A percentile compares a stretch with the other conserved stretches of the same genome.
These are phyloP conservation scores for Sedum album DNA, from an alignment of 164 flowering plant species.

Conservation along the genomic window DNA sequence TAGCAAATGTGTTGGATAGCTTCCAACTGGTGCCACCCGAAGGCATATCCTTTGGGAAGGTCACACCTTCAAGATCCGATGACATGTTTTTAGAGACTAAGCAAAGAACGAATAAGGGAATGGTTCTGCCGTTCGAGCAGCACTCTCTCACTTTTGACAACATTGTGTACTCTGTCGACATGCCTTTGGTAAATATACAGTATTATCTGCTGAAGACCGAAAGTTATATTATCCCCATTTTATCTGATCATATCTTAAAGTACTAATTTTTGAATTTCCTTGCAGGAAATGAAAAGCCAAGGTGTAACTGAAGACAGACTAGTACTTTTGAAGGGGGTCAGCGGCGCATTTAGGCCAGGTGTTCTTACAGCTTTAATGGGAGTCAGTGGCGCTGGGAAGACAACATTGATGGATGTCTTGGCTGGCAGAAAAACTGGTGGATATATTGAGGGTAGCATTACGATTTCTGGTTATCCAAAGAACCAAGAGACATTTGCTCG, in stretches of 20 bases:
- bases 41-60: background rate
- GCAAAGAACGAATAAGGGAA: background rate
- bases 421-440: slow-evolving; percentile 40
- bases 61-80: slow-evolving; percentile 12
- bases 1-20: background rate
- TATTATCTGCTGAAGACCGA: background rate
- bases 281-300: slow-evolving; percentile 43
- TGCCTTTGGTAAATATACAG: slow-evolving; percentile 10
- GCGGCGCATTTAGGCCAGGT: slow-evolving; percentile 36
- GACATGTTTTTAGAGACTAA: slow-evolving; percentile 26
- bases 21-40: background rate
- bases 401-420: slow-evolving; percentile 35
- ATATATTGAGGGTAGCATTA: slow-evolving; percentile 27
- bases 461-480: slow-evolving; percentile 32
- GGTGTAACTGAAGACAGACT: slow-evolving; percentile 32
- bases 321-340: slow-evolving; percentile 36
- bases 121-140: slow-evolving; percentile 45
- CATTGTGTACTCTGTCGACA: slow-evolving; percentile 27
- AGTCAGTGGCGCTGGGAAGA: slow-evolving; percentile 39
- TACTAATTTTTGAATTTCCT: background rate
- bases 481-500: slow-evolving; percentile 33
- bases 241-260: background rate
- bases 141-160: slow-evolving; percentile 54
- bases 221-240: background rate
- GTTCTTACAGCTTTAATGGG: slow-evolving; percentile 34